Percentiles rank a stretch among this genome's conserved stretches.
phyloP scores from a whole-genome alignment of 176 grass and related monocot species.

The Poa annua region DNA sequence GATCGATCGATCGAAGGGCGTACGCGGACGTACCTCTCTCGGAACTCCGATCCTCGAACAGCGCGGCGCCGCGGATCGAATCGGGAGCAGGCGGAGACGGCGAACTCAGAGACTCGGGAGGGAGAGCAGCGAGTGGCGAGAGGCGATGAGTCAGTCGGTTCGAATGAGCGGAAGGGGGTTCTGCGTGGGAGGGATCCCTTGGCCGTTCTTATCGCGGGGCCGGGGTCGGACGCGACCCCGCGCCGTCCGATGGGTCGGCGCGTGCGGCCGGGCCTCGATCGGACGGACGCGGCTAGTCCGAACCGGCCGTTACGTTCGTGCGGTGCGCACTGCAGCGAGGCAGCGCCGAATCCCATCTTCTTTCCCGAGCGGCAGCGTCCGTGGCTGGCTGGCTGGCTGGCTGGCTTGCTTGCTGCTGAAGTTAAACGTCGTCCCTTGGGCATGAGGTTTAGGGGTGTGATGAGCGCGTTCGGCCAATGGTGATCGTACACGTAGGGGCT shows the following conservation, averaged over 20 bases:
- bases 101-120: slow-evolving; percentile 5
- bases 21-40: slow-evolving; percentile 22
- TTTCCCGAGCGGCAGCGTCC: neutral
- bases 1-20: slow-evolving; percentile 15
- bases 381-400: neutral
- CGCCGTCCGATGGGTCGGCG: slow-evolving; percentile 6
- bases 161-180: slow-evolving; percentile 12
- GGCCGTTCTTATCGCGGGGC: neutral
- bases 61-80: neutral
- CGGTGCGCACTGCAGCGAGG: neutral
- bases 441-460: neutral
- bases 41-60: neutral
- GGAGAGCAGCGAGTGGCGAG: slow-evolving; percentile 23
- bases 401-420: slow-evolving; percentile 28
- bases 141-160: slow-evolving; percentile 1
- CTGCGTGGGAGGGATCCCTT: neutral
- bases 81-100: neutral
- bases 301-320: slow-evolving; percentile 12
- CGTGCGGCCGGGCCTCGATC: slow-evolving; percentile 17
- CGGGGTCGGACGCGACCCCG: neutral
- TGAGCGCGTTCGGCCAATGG: slow-evolving; percentile 36
- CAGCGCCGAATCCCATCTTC: neutral
- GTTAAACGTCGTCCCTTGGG: slow-evolving; percentile 15
- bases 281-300: neutral
- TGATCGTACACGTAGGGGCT: slow-evolving; percentile 22